These are phyloP conservation scores for Calonectria honghensis DNA, from an alignment of 2,329 filamentous ascomycete species.

Conservation along the genomic window DNA sequence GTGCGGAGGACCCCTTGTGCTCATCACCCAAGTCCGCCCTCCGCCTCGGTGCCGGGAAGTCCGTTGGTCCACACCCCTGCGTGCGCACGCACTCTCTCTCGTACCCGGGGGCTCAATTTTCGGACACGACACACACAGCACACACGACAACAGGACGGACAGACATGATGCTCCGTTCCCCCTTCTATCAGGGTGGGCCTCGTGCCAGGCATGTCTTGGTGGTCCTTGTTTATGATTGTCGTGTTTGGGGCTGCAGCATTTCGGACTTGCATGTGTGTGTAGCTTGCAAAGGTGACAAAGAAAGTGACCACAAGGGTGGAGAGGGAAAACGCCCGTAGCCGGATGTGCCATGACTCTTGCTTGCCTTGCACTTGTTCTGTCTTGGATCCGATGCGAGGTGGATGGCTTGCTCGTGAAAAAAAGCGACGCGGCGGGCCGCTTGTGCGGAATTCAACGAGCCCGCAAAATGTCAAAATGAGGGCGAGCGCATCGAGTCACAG, in stretches of 20 bases:
- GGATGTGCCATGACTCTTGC: not conserved
- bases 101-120: constrained; percentile 28
- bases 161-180: constrained; percentile 3
- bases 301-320: constrained; percentile 22
- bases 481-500: constrained; percentile 30
- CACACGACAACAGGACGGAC: not conserved
- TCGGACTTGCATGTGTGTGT: constrained; percentile 1
- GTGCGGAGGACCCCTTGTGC: constrained; percentile 14
- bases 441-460: constrained; percentile 17
- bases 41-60: constrained; percentile 21
- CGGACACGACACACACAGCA: constrained; percentile 23
- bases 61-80: constrained; percentile 12
- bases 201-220: constrained; percentile 39
- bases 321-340: not conserved
- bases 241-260: constrained; percentile 7
- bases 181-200: constrained; percentile 33
- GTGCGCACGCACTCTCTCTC: constrained; percentile 13
- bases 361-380: constrained; percentile 4
- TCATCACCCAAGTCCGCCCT: constrained; percentile 22
- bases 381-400: not conserved
- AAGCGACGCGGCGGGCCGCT: not conserved
- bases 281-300: not conserved
- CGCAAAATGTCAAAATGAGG: constrained; percentile 16
- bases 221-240: constrained; percentile 16
- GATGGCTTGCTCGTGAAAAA: not conserved